These are phyloP conservation scores for Sclerospora graminicola DNA, from an alignment of 352 stramenopile species.

Conservation along the genomic window DNA sequence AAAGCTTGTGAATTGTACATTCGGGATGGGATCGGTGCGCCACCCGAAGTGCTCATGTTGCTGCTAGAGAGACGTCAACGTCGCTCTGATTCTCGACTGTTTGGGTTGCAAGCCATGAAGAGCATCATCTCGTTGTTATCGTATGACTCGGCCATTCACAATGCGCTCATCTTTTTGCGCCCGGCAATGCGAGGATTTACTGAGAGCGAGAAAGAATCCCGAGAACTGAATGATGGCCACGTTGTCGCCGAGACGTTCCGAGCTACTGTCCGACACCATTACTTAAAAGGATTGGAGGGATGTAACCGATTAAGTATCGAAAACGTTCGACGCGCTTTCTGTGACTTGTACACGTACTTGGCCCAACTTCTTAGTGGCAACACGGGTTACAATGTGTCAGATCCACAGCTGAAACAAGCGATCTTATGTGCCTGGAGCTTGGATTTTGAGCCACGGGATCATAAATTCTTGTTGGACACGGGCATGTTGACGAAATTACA, in stretches of 20 bases:
- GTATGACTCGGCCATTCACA: conserved; percentile 70
- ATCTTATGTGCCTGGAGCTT: conserved; percentile 75
- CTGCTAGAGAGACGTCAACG: conserved; percentile 67
- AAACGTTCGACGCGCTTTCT: conserved; percentile 56
- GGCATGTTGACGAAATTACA: conserved; percentile 67
- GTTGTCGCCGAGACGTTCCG: conserved; percentile 77
- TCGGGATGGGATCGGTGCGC: conserved; percentile 66
- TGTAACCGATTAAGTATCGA: conserved; percentile 56
- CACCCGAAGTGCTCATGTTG: conserved; percentile 58
- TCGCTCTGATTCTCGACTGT: conserved; percentile 61
- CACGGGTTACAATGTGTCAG: conserved; percentile 18
- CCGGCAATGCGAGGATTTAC: conserved; percentile 79
- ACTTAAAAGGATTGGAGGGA: conserved; percentile 79
- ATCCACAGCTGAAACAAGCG: conserved; percentile 61
- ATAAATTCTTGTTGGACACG: conserved; percentile 69
- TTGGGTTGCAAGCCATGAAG: conserved; percentile 77
- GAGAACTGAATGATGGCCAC: conserved; percentile 64
- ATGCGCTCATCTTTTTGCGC: conserved; percentile 70
- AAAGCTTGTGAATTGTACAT: conserved; percentile 84
- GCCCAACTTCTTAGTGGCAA: conserved; percentile 37
- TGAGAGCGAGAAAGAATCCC: conserved; percentile 74
- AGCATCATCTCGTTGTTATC: conserved; percentile 56
- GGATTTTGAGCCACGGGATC: conserved; percentile 77
- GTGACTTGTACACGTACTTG: conserved; percentile 64
- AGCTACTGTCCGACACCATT: conserved; percentile 77